Evolutionary conservation across 768 basidiomycete species (phyloP), one percentile per base, ranked within the genome.

Genomic region (Boletales sp.): DNA sequence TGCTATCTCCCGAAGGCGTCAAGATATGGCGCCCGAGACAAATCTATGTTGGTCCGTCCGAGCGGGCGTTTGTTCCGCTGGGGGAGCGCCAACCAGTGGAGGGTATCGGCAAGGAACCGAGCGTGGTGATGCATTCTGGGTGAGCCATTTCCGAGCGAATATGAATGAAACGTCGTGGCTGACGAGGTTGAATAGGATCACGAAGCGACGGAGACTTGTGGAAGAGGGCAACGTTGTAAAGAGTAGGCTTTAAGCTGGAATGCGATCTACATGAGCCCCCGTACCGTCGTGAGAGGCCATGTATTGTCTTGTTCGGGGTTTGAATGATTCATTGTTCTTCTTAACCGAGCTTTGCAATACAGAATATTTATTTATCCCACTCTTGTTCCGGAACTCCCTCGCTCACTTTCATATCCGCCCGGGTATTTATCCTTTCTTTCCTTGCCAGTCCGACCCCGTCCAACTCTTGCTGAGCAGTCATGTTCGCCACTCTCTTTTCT

Each of bases 1-100:
- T 94, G 92, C 72, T 95, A 41, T 85, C 89, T 61, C 78, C 85
- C 30, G 87, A 83, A 18, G 90, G 90, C 44, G 90, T 95, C 54
- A 94, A 94, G 71, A 95, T 95, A 57, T 95, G 94, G 91, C 78
- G 90, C 40, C 90, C 89, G 33, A 76, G 86, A 60, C 90, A 91
- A 77, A 80, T 94, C 45, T 95, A 89, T 60, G 79, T 91, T 14
- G 93, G 93, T 5, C 70, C 80, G 7, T 70, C 76, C 14, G 84
- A 84, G 65, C 82, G 93, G 38, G 82, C 87, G 48, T 95, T 87
- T 67, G 79, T 88, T 33, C 74, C 80, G 17, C 66, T 90, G 14
- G 79, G 80, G 1, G 69, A 82, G 44, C 81, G 92, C 33, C 42
- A 57, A 41, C 68, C 73, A 11, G 80, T 83, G 19, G 75, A 80